Percentiles rank a stretch among this genome's conserved stretches.
Conservation (phyloP, 2,329 filamentous ascomycete genomes). For the Calonectria crousiana region DNA sequence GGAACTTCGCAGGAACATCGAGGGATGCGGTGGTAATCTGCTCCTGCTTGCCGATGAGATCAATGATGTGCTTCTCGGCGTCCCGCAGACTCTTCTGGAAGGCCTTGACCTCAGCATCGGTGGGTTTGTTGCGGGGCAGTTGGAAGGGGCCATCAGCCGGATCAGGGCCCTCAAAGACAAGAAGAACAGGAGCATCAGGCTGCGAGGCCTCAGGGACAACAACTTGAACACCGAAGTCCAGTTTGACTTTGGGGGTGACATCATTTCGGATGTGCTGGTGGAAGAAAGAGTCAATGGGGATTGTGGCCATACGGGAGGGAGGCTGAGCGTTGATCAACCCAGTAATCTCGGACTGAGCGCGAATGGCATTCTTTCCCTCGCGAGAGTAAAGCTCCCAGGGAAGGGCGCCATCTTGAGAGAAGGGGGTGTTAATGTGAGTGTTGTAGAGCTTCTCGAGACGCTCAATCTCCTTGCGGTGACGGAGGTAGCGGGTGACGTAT, state of each 20-base stretch:
- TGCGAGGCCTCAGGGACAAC: slow-evolving; percentile 76
- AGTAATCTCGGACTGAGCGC: slow-evolving; percentile 80
- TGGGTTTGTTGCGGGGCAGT: slow-evolving; percentile 66
- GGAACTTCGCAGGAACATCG: slow-evolving; percentile 73
- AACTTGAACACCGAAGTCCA: slow-evolving; percentile 78
- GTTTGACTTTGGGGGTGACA: slow-evolving; percentile 72
- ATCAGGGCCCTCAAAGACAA: slow-evolving; percentile 80
- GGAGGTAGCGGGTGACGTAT: slow-evolving; percentile 89
- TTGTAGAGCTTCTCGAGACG: slow-evolving; percentile 84
- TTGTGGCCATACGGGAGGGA: slow-evolving; percentile 75
- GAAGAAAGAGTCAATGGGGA: slow-evolving; percentile 83
- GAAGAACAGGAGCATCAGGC: slow-evolving; percentile 71
- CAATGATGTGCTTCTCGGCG: slow-evolving; percentile 68
- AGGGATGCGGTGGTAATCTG: slow-evolving; percentile 62
- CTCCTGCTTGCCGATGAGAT: slow-evolving; percentile 71
- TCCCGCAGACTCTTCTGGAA: slow-evolving; percentile 69
- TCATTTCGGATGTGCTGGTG: slow-evolving; percentile 78
- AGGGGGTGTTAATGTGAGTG: slow-evolving; percentile 88
- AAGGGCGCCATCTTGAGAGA: slow-evolving; percentile 74
- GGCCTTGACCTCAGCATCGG: slow-evolving; percentile 60
- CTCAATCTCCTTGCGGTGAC: slow-evolving; percentile 83
- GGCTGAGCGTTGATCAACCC: slow-evolving; percentile 80
- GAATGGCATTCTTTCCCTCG: slow-evolving; percentile 85
- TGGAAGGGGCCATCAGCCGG: slow-evolving; percentile 61
- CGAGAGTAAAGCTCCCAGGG: slow-evolving; percentile 91